phyloP scores from a whole-genome alignment of 208 protist species.

The Wallacemonas sp. region DNA sequence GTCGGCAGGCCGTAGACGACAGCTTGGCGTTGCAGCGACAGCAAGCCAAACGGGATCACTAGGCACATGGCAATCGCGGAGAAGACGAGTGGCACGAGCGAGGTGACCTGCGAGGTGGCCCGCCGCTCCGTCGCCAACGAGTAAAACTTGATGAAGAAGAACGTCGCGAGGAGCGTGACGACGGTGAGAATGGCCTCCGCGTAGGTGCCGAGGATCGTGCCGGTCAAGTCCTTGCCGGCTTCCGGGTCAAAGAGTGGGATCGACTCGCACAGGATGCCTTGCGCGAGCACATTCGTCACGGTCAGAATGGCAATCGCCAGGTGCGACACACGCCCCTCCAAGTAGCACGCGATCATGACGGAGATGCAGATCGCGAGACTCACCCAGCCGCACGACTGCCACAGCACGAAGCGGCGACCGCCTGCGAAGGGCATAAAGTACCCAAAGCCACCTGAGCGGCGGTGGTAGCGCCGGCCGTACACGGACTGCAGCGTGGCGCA shows the following conservation, averaged over 20 bases:
- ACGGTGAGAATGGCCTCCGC: constrained; percentile 71
- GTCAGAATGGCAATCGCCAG: constrained; percentile 37
- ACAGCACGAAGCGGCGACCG: constrained; percentile 49
- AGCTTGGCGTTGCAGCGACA: constrained; percentile 70
- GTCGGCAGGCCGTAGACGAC: constrained; percentile 31
- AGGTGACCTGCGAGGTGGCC: constrained; percentile 25
- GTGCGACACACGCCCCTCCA: constrained; percentile 42
- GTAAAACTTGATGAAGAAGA: constrained; percentile 55
- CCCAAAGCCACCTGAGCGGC: constrained; percentile 36
- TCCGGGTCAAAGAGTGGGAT: constrained; percentile 51
- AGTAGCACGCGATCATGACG: constrained; percentile 40
- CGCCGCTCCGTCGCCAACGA: constrained; percentile 30
- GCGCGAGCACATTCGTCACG: constrained; percentile 46
- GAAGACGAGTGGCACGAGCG: constrained; percentile 55
- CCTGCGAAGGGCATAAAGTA: constrained; percentile 82
- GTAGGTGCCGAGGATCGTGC: constrained; percentile 50
- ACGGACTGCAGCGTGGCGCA: constrained; percentile 62
- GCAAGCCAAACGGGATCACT: constrained; percentile 63
- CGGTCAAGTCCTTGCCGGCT: constrained; percentile 18
- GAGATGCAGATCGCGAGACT: constrained; percentile 41
- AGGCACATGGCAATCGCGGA: constrained; percentile 50
- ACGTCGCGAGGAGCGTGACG: constrained; percentile 51
- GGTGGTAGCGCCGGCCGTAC: constrained; percentile 61
- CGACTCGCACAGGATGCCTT: constrained; percentile 45
- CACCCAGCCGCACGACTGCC: constrained; percentile 62